phyloP scores from a whole-genome alignment of 306 rosid genomes.

The Cucurbita moschata region DNA sequence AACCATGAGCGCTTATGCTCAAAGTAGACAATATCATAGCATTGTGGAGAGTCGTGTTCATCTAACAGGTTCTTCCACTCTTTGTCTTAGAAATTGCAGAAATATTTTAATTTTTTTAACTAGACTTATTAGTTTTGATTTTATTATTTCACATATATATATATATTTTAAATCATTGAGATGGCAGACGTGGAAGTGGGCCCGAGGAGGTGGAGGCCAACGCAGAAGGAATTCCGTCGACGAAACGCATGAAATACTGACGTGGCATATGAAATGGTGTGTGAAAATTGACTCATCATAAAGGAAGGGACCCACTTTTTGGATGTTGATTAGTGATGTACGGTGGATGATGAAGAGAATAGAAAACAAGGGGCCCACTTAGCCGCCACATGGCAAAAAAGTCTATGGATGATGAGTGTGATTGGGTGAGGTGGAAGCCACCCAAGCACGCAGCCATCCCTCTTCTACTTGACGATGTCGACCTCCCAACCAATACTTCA shows the following conservation, averaged over 20 bases:
- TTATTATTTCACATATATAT: background rate
- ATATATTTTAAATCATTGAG: background rate
- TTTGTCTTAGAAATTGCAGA: too few relatives aligned
- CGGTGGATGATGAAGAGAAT: background rate
- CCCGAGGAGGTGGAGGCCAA: background rate
- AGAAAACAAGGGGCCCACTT: background rate
- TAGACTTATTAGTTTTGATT: background rate
- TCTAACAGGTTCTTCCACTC: too few relatives aligned
- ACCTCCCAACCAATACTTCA: slow-evolving; percentile 1
- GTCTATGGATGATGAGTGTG: background rate
- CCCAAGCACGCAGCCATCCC: background rate
- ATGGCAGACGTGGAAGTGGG: background rate
- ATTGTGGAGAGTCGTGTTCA: too few relatives aligned
- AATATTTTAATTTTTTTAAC: too few relatives aligned
- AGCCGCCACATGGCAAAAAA: slow-evolving; percentile 2
- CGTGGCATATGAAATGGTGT: slow-evolving; percentile 15
- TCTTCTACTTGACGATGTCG: background rate
- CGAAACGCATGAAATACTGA: slow-evolving; percentile 17
- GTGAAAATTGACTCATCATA: background rate
- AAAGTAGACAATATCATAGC: too few relatives aligned
- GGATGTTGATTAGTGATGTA: background rate
- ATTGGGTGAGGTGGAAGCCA: slow-evolving; percentile 2
- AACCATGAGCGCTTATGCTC: too few relatives aligned
- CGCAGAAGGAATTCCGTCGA: slow-evolving; percentile 15
- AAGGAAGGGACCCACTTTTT: background rate